phyloP scores from a whole-genome alignment of 2,329 filamentous ascomycete genomes.

The Fusarium gaditjirri region DNA sequence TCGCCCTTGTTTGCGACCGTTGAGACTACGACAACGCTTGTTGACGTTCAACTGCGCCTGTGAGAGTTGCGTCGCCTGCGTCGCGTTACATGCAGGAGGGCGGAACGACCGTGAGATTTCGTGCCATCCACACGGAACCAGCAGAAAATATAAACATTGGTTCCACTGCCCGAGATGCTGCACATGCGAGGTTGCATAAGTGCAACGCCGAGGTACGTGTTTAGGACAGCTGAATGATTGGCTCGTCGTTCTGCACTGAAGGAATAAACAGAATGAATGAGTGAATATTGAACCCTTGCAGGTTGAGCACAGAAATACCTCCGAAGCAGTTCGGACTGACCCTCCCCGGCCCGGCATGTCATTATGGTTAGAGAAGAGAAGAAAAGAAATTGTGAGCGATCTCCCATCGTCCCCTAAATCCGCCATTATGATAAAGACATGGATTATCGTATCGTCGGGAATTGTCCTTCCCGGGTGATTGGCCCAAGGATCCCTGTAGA shows the following conservation, averaged over 20 bases:
- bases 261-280: no score
- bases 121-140: slow-evolving; percentile 13
- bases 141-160: slow-evolving; percentile 26
- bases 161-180: slow-evolving; percentile 16
- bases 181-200: slow-evolving; percentile 9
- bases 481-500: slow-evolving; percentile 13
- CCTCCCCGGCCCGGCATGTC: slow-evolving; percentile 16
- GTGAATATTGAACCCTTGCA: background rate
- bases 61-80: background rate
- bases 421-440: slow-evolving; percentile 27
- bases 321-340: slow-evolving; percentile 25
- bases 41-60: background rate
- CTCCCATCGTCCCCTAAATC: slow-evolving; percentile 28
- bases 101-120: background rate
- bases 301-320: background rate
- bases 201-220: slow-evolving; percentile 7
- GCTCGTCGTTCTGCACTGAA: background rate
- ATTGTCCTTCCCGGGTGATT: slow-evolving; percentile 13
- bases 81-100: slow-evolving; percentile 21
- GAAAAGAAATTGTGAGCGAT: slow-evolving; percentile 23
- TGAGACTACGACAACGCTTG: slow-evolving; percentile 17
- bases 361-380: slow-evolving; percentile 16
- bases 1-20: slow-evolving; percentile 20
- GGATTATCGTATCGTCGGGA: slow-evolving; percentile 26
- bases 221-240: slow-evolving; percentile 2